phyloP scores from a whole-genome alignment of 768 basidiomycete species.

The Paxillus ammoniavirescens region DNA sequence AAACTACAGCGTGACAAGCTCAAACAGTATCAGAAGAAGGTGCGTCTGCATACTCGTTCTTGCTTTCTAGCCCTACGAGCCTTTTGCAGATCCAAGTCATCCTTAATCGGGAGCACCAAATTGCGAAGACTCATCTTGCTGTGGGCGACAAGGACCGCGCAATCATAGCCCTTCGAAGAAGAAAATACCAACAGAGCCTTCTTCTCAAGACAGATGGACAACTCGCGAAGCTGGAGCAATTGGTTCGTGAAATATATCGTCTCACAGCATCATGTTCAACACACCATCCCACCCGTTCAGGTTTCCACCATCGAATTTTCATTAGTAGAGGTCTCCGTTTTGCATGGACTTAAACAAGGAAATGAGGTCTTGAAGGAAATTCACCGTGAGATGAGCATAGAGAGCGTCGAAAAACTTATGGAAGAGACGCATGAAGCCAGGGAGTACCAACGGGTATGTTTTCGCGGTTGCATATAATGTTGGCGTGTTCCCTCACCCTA shows the following conservation, averaged over 20 bases:
- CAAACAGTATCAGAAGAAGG: constrained; percentile 94
- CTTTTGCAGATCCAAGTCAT: constrained; percentile 73
- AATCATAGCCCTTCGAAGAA: constrained; percentile 78
- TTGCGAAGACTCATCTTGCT: constrained; percentile 80
- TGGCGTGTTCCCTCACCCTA: not conserved
- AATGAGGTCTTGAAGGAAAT: constrained; percentile 92
- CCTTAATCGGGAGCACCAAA: constrained; percentile 83
- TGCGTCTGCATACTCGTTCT: constrained; percentile 28
- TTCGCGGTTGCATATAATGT: not conserved
- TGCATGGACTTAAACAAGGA: constrained; percentile 92
- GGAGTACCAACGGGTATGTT: constrained; percentile 80
- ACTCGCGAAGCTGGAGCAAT: constrained; percentile 82
- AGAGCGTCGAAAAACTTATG: constrained; percentile 91
- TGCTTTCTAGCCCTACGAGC: not conserved
- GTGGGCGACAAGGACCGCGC: constrained; percentile 87
- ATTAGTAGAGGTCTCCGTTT: constrained; percentile 85
- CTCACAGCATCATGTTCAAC: not conserved
- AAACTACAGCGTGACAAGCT: constrained; percentile 96
- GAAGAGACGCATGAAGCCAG: constrained; percentile 91
- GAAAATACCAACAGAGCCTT: constrained; percentile 92
- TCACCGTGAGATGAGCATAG: constrained; percentile 89
- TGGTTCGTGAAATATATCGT: constrained; percentile 49
- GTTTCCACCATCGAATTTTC: constrained; percentile 98
- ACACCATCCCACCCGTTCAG: constrained; percentile 38
- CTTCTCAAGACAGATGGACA: constrained; percentile 88